Percentiles rank a stretch among this genome's conserved stretches.
Conservation (phyloP, 768 basidiomycete genomes). For the Pleurotus eryngii region DNA sequence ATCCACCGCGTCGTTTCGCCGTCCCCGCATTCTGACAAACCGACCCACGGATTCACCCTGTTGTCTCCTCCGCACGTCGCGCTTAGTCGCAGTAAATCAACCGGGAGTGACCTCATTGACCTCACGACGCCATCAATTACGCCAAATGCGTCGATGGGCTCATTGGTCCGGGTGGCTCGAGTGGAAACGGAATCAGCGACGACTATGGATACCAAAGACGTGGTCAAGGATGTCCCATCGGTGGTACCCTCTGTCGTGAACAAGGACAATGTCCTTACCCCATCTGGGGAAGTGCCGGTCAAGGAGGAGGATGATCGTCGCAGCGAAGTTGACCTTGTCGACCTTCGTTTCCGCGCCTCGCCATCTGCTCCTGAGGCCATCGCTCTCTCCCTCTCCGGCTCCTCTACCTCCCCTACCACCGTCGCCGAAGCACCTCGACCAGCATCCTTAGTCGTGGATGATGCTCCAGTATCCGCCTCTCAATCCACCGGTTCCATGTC, state of each 20-base stretch:
- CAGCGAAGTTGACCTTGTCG: slow-evolving; percentile 4
- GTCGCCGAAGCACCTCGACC: not conserved
- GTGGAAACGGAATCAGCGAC: not conserved
- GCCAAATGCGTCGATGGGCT: not conserved
- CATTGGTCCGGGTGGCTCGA: not conserved
- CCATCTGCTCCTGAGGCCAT: not conserved
- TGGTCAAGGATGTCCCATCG: not conserved
- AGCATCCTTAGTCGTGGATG: not conserved
- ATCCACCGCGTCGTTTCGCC: not conserved
- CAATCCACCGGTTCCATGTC: not conserved
- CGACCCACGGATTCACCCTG: not conserved
- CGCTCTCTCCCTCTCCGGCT: not conserved
- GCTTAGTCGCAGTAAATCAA: slow-evolving; percentile 4
- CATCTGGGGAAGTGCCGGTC: too few relatives aligned
- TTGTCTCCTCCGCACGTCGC: not conserved
- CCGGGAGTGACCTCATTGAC: slow-evolving; percentile 5
- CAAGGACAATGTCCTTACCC: not conserved
- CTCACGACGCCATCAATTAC: slow-evolving; percentile 2
- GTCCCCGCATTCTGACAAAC: not conserved
- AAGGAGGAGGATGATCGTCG: not conserved
- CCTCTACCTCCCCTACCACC: not conserved
- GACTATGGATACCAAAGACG: not conserved
- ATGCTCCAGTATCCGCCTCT: not conserved
- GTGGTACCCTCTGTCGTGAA: not conserved
- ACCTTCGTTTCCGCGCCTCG: slow-evolving; percentile 3